Conservation (phyloP, 2,329 filamentous ascomycete genomes). For the Talaromyces pinophilus region DNA sequence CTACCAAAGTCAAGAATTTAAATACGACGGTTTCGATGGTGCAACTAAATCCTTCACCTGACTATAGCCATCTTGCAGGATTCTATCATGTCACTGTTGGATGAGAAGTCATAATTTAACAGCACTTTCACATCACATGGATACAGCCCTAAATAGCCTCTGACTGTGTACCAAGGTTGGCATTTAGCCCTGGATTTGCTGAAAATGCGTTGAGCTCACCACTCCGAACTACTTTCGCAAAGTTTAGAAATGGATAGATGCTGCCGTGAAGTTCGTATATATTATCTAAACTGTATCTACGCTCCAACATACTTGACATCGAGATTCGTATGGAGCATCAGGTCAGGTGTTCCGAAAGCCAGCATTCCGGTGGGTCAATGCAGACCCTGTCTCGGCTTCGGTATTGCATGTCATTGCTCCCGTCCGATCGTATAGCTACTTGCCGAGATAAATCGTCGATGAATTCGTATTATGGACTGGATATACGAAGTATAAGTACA, state of each 20-base stretch:
- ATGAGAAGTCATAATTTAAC: neutral
- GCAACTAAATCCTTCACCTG: neutral
- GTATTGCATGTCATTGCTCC: neutral
- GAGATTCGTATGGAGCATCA: neutral
- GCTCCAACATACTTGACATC: neutral
- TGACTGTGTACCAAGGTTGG: neutral
- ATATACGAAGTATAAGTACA: neutral
- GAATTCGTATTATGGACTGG: neutral
- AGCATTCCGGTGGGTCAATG: neutral
- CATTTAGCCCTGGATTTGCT: neutral
- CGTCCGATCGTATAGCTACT: neutral
- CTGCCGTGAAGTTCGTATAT: neutral
- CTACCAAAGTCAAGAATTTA: slow-evolving; percentile 3
- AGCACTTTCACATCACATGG: neutral
- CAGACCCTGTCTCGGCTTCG: neutral
- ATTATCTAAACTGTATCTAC: neutral
- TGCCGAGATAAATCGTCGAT: neutral
- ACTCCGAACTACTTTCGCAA: neutral
- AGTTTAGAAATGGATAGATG: neutral
- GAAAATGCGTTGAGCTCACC: neutral
- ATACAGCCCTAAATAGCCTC: neutral
- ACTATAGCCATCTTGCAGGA: neutral
- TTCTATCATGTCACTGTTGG: neutral
- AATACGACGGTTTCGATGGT: neutral
- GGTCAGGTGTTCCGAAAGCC: neutral